Evolutionary conservation across 257 asterid species (phyloP).

Genomic region (Ligustrum vulgare): DNA sequence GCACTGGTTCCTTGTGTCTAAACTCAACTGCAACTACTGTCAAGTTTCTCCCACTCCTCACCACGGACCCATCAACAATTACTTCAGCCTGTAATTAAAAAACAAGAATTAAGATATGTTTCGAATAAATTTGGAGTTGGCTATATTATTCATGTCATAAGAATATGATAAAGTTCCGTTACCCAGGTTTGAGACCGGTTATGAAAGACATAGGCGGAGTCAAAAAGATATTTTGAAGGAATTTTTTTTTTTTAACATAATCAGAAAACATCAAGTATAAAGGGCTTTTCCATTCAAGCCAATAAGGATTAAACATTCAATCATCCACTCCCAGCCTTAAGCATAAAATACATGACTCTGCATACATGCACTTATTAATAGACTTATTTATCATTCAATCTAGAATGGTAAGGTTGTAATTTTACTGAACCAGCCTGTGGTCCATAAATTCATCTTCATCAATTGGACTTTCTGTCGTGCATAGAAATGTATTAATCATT

Average conservation of each 20-base stretch:
- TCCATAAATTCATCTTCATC: neutral
- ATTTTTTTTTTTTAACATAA: too few species aligned
- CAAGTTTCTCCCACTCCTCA: conserved; percentile 82
- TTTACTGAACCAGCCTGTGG: neutral
- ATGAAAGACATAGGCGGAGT: neutral
- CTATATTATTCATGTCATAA: neutral
- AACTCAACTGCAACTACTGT: conserved; percentile 65
- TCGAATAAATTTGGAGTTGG: neutral
- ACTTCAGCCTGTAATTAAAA: conserved; percentile 52
- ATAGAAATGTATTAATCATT: neutral
- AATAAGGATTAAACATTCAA: neutral
- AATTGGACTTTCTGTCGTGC: neutral
- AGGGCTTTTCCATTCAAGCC: neutral
- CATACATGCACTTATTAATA: neutral
- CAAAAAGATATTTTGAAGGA: neutral
- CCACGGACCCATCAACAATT: conserved; percentile 55
- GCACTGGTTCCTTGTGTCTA: conserved; percentile 53
- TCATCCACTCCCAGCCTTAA: neutral
- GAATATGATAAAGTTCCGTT: neutral
- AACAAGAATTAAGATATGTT: neutral
- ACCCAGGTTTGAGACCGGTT: neutral
- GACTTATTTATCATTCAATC: neutral
- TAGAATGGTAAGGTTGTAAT: neutral
- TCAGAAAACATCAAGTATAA: neutral
- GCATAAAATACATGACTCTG: neutral